Conservation (phyloP, 345 rosid genomes). For the Melaleuca quinquenervia region DNA sequence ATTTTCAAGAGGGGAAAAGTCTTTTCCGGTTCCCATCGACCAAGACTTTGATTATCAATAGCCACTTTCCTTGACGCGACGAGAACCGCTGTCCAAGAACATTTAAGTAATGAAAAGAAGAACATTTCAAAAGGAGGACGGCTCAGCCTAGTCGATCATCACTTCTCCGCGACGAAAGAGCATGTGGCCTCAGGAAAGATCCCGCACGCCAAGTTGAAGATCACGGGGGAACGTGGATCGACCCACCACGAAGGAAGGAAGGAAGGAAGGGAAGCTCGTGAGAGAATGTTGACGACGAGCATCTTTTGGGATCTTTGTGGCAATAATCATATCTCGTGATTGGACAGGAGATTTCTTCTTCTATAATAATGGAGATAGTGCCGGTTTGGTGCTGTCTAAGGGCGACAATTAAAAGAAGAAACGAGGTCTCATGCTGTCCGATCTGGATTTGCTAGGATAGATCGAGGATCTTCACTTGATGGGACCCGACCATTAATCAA, state of each 20-base stretch:
- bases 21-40: not conserved
- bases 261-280: not conserved
- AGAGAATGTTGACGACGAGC: not conserved
- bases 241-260: not conserved
- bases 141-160: not conserved
- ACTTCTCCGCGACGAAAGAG: not conserved
- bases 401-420: no score
- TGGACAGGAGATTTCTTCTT: not conserved
- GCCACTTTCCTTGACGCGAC: not conserved
- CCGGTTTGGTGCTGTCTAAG: not conserved
- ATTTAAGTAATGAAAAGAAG: not conserved
- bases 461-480: not conserved
- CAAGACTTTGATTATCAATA: not conserved
- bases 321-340: not conserved
- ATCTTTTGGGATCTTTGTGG: not conserved
- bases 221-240: not conserved
- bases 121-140: no score
- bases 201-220: not conserved
- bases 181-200: not conserved
- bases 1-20: not conserved
- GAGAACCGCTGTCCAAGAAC: not conserved
- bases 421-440: not conserved
- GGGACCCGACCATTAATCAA: not conserved
- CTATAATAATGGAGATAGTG: not conserved
- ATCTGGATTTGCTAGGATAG: not conserved